phyloP scores from a whole-genome alignment of 768 basidiomycete species.

The Erythrobasidium yunnanense region DNA sequence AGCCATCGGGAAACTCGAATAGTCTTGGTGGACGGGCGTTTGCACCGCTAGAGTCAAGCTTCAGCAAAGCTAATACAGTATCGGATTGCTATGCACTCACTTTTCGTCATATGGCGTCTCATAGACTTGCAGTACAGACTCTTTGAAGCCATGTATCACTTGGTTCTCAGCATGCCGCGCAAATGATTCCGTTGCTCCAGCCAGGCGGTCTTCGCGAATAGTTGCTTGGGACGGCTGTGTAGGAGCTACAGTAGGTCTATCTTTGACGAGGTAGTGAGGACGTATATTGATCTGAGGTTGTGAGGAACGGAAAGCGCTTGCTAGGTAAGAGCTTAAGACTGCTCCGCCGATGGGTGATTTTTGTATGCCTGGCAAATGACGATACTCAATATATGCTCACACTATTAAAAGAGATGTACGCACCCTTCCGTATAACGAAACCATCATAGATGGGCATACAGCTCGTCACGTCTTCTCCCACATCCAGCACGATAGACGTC shows the following conservation, averaged over 20 bases:
- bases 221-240: slow-evolving; percentile 55
- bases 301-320: slow-evolving; percentile 22
- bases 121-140: slow-evolving; percentile 71
- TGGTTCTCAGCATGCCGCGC: slow-evolving; percentile 62
- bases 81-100: slow-evolving; percentile 42
- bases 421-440: slow-evolving; percentile 90
- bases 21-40: slow-evolving; percentile 48
- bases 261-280: slow-evolving; percentile 82
- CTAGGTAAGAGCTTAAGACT: slow-evolving; percentile 60
- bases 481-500: slow-evolving; percentile 89
- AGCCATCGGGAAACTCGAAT: slow-evolving; percentile 95
- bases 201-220: slow-evolving; percentile 57
- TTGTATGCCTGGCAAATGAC: slow-evolving; percentile 52
- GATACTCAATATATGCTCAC: not conserved
- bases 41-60: slow-evolving; percentile 54
- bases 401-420: not conserved
- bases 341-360: slow-evolving; percentile 44
- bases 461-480: slow-evolving; percentile 77
- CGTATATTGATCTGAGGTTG: slow-evolving; percentile 51
- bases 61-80: not conserved
- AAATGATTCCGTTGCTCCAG: slow-evolving; percentile 70
- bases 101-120: slow-evolving; percentile 83
- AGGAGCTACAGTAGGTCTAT: slow-evolving; percentile 57
- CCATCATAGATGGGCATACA: slow-evolving; percentile 95
- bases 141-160: slow-evolving; percentile 90